Evolutionary conservation across 2,329 filamentous ascomycete species (phyloP).

Genomic region (Aureobasidium zeae): DNA sequence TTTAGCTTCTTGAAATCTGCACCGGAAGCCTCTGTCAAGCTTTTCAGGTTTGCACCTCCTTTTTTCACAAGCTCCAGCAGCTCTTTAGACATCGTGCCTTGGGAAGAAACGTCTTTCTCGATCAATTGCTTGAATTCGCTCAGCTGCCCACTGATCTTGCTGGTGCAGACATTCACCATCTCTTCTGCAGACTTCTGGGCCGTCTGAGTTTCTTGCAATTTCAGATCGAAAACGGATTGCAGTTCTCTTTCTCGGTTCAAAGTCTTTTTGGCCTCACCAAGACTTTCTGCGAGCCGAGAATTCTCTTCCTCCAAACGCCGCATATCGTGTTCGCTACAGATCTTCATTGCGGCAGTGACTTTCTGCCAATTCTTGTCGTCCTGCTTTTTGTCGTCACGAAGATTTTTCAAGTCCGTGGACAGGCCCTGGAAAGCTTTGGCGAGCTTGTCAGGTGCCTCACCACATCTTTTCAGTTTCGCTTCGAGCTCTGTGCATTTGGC

Average conservation of each 20-base stretch:
- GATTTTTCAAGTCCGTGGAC: neutral
- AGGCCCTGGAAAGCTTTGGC: too few species aligned
- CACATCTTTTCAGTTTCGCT: neutral
- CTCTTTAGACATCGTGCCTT: neutral
- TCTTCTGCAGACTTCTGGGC: neutral
- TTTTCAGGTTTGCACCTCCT: neutral
- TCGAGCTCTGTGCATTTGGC: neutral
- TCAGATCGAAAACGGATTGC: neutral
- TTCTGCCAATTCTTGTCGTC: neutral
- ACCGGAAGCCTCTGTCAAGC: neutral
- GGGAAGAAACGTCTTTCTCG: neutral
- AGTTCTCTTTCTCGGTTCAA: neutral
- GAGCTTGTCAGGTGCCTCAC: neutral
- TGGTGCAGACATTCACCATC: neutral
- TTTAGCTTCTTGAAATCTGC: neutral
- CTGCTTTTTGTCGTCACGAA: neutral
- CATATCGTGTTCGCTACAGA: too few species aligned
- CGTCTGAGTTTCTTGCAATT: neutral
- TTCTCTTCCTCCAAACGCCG: too few species aligned
- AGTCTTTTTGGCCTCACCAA: neutral
- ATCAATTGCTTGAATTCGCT: neutral
- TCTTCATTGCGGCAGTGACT: neutral
- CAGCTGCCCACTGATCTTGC: neutral
- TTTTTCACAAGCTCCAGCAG: conserved; percentile 7
- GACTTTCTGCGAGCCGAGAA: conserved; percentile 1